These are phyloP conservation scores for Russula brevipes DNA, from an alignment of 768 basidiomycete species.

Conservation along the genomic window DNA sequence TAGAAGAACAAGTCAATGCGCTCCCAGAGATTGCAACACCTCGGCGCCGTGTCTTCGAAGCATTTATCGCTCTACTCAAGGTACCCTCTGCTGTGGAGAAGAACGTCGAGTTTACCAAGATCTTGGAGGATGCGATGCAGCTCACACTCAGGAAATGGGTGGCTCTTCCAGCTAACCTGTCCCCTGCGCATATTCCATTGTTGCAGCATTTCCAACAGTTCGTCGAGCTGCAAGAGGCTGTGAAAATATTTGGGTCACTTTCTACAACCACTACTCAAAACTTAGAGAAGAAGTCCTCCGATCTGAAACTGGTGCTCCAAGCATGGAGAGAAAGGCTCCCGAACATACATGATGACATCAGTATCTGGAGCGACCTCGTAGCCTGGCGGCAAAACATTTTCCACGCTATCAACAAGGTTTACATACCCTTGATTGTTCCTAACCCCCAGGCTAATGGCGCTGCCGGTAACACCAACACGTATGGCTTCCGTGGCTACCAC, in stretches of 20 bases:
- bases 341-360: conserved; percentile 94
- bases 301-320: conserved; percentile 93
- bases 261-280: conserved; percentile 82
- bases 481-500: conserved; percentile 94
- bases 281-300: conserved; percentile 89
- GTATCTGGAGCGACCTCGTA: conserved; percentile 98
- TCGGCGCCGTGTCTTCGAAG: conserved; percentile 95
- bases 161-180: conserved; percentile 77
- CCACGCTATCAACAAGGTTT: conserved; percentile 92
- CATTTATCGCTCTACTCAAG: conserved; percentile 85
- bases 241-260: conserved; percentile 88
- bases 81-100: conserved; percentile 75
- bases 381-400: conserved; percentile 99
- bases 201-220: conserved; percentile 99
- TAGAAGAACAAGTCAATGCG: conserved; percentile 77
- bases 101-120: conserved; percentile 80
- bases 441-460: conserved; percentile 46
- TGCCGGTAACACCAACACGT: conserved; percentile 64
- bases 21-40: conserved; percentile 88
- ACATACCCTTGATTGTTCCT: conserved; percentile 77
- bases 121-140: conserved; percentile 95
- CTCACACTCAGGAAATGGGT: conserved; percentile 95
- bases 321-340: conserved; percentile 97
- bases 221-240: conserved; percentile 94
- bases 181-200: conserved; percentile 88